Evolutionary conservation across 2,329 filamentous ascomycete species (phyloP).

Genomic region (Talaromyces sp.): DNA sequence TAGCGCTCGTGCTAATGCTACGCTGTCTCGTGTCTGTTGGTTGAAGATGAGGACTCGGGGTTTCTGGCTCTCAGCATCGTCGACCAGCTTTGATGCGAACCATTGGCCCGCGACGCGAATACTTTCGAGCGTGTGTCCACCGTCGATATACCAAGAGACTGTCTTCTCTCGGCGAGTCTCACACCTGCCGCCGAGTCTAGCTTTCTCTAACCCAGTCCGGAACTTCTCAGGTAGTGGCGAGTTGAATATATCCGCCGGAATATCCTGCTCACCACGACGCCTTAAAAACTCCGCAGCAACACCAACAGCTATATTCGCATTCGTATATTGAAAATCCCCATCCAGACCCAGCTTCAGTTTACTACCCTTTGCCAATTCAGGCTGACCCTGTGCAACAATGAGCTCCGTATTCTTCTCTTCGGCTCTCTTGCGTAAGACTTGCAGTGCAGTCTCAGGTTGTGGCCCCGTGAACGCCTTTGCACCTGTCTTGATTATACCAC

Average conservation of each 20-base stretch:
- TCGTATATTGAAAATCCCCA: constrained; percentile 61
- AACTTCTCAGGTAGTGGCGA: constrained; percentile 59
- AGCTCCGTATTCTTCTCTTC: constrained; percentile 49
- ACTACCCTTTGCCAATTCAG: constrained; percentile 39
- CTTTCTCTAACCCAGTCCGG: constrained; percentile 61
- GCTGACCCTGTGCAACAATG: constrained; percentile 49
- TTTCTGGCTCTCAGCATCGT: constrained; percentile 35
- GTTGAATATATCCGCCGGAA: constrained; percentile 38
- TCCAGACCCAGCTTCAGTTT: constrained; percentile 56
- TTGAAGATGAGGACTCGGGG: constrained; percentile 77
- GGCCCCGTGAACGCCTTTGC: constrained; percentile 62
- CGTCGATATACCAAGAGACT: constrained; percentile 77
- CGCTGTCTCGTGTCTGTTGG: constrained; percentile 79
- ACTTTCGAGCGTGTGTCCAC: constrained; percentile 83
- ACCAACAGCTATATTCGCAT: constrained; percentile 60
- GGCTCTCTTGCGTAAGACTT: constrained; percentile 56
- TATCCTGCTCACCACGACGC: constrained; percentile 32
- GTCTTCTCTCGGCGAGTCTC: constrained; percentile 61
- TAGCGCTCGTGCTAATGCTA: constrained; percentile 61
- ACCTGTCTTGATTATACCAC: constrained; percentile 73
- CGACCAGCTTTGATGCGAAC: constrained; percentile 59
- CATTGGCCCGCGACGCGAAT: constrained; percentile 72
- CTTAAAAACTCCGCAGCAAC: constrained; percentile 41
- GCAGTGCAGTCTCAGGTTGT: constrained; percentile 54
- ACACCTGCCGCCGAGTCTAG: constrained; percentile 71